Percentiles rank a stretch among this genome's conserved stretches.
These are phyloP conservation scores for Coprinopsis sp. DNA, from an alignment of 768 basidiomycete genomes.

Conservation along the genomic window DNA sequence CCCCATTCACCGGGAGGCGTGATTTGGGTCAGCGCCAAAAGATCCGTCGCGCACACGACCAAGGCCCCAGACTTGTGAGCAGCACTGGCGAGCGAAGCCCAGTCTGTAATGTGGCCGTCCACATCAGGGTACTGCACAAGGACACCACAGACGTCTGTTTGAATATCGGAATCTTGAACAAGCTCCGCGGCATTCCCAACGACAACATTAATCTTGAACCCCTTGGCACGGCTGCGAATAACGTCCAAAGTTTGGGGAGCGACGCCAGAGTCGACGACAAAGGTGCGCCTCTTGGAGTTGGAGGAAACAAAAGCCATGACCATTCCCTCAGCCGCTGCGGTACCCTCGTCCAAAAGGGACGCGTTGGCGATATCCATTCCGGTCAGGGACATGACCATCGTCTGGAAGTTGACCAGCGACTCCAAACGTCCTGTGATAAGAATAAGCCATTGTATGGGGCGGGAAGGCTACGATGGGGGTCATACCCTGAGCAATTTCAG, in stretches of 20 bases:
- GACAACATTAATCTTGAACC: conserved; percentile 83
- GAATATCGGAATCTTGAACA: conserved; percentile 48
- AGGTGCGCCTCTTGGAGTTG: conserved; percentile 71
- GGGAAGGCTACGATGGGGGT: conserved; percentile 5
- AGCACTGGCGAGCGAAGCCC: conserved; percentile 53
- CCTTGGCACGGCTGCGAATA: conserved; percentile 84
- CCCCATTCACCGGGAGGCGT: conserved; percentile 99
- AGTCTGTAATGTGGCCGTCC: conserved; percentile 78
- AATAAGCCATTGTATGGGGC: conserved; percentile 4
- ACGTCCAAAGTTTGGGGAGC: conserved; percentile 89
- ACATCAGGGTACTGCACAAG: conserved; percentile 94
- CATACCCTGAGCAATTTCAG: conserved; percentile 95
- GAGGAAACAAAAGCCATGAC: conserved; percentile 80
- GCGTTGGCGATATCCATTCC: conserved; percentile 95
- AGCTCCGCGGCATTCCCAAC: conserved; percentile 56
- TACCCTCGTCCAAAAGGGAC: conserved; percentile 91
- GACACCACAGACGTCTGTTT: conserved; percentile 73
- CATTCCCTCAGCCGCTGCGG: conserved; percentile 95
- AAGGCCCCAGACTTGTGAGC: conserved; percentile 77
- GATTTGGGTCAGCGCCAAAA: conserved; percentile 87
- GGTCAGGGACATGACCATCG: conserved; percentile 92
- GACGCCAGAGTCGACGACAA: conserved; percentile 81
- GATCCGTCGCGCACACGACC: conserved; percentile 84
- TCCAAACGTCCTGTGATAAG: conserved; percentile 76
- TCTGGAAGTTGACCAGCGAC: conserved; percentile 94